Percentiles rank a stretch among this genome's conserved stretches.
Evolutionary conservation across 176 grass and related monocot genomes (phyloP).

Genomic region (Oryza coarctata): DNA sequence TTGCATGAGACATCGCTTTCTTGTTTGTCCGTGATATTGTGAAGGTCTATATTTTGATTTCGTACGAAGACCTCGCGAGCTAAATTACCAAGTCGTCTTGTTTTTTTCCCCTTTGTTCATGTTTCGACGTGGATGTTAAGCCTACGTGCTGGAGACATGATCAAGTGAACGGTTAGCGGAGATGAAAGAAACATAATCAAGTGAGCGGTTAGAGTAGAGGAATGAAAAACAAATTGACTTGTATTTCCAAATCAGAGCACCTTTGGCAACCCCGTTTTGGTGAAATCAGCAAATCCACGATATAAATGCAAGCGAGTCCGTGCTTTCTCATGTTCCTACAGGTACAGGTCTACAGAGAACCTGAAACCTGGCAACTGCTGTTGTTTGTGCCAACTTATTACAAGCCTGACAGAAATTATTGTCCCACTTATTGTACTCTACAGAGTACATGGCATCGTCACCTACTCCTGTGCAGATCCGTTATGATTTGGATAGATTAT

Average conservation of each 20-base stretch:
- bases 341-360: background rate
- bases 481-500: too few relatives aligned
- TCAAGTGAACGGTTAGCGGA: conserved; percentile 15
- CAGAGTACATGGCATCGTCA: too few relatives aligned
- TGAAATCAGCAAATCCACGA: background rate
- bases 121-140: conserved; percentile 4
- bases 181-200: background rate
- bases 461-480: too few relatives aligned
- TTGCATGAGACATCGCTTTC: background rate
- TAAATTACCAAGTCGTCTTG: background rate
- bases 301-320: background rate
- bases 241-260: background rate
- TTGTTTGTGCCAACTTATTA: background rate
- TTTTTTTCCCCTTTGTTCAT: background rate
- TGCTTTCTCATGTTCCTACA: background rate
- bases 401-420: background rate
- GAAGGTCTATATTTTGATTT: background rate
- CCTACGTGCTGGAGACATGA: background rate
- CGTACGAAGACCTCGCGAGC: background rate
- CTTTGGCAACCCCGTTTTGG: background rate
- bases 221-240: too few relatives aligned
- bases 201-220: conserved; percentile 10
- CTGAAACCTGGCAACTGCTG: background rate
- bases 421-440: too few relatives aligned
- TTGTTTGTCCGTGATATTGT: background rate